These are phyloP conservation scores for Staphylotrichum tortipilum DNA, from an alignment of 495 filamentous ascomycete genomes.

Conservation along the genomic window DNA sequence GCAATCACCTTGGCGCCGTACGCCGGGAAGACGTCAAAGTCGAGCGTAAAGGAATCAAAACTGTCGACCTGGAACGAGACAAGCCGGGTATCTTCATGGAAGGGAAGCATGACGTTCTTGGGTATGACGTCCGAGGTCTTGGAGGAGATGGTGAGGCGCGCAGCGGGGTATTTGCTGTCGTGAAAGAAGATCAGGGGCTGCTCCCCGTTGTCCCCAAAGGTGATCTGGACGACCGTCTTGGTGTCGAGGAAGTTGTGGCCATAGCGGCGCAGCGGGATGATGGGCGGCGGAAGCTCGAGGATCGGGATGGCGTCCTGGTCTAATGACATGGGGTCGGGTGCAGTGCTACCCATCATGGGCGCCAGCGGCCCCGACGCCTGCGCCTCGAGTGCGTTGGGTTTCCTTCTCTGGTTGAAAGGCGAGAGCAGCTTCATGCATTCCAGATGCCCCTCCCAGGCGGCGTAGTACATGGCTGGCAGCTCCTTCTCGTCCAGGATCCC, in stretches of 20 bases:
- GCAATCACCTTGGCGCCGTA: conserved; percentile 97
- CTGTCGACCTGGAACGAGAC: conserved; percentile 96
- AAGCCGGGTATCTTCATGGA: conserved; percentile 86
- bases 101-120: conserved; percentile 85
- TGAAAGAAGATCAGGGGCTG: conserved; percentile 82
- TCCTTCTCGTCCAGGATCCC: conserved; percentile 83
- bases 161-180: conserved; percentile 88
- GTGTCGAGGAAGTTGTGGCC: conserved; percentile 98
- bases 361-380: conserved; percentile 25
- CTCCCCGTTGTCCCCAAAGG: conserved; percentile 64
- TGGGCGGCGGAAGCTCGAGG: conserved; percentile 88
- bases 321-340: conserved; percentile 56
- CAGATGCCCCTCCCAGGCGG: conserved; percentile 93
- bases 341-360: conserved; percentile 37
- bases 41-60: conserved; percentile 82
- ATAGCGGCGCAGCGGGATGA: conserved; percentile 88
- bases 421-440: conserved; percentile 88
- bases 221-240: conserved; percentile 87
- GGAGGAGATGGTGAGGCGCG: conserved; percentile 89
- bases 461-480: conserved; percentile 93
- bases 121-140: conserved; percentile 94
- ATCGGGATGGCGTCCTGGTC: conserved; percentile 83
- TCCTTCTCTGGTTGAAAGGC: conserved; percentile 35
- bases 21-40: conserved; percentile 96
- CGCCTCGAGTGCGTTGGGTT: conserved; percentile 22